These are phyloP conservation scores for Ophiobolus disseminans DNA, from an alignment of 2,329 filamentous ascomycete species.

Conservation along the genomic window DNA sequence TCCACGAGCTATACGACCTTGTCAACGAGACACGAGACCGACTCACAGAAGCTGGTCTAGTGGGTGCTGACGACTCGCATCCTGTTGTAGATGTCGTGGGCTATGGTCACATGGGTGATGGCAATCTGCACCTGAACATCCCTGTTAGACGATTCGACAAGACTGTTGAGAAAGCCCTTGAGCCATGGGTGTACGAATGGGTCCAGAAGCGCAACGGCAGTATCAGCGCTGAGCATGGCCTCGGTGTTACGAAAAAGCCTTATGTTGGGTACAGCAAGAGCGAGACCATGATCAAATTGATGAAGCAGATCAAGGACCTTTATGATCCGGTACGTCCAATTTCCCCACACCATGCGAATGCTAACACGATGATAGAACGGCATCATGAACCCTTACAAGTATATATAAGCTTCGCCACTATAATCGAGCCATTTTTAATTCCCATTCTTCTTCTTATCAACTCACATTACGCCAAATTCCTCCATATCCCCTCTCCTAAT, in stretches of 20 bases:
- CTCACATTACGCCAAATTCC: no score
- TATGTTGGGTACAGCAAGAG: conserved; percentile 93
- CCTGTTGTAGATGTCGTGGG: conserved; percentile 91
- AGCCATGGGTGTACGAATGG: conserved; percentile 99
- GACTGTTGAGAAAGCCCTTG: conserved; percentile 82
- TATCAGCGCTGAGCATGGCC: conserved; percentile 94
- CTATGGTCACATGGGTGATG: conserved; percentile 98
- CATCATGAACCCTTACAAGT: conserved; percentile 99
- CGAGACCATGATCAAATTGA: conserved; percentile 84
- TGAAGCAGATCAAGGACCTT: conserved; percentile 92
- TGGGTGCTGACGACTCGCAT: conserved; percentile 73
- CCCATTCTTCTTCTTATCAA: neutral
- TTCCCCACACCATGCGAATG: neutral
- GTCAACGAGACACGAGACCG: conserved; percentile 83
- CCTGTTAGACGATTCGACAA: conserved; percentile 83
- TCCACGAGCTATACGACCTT: conserved; percentile 83
- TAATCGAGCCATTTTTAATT: conserved; percentile 6
- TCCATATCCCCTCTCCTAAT: no score
- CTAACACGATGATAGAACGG: conserved; percentile 70
- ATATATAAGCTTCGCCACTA: conserved; percentile 61
- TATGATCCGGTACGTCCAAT: conserved; percentile 83
- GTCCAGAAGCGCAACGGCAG: conserved; percentile 85
- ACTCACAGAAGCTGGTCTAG: conserved; percentile 74
- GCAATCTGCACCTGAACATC: conserved; percentile 93
- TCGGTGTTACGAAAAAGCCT: conserved; percentile 94